Base-by-base conservation (phyloP, 2,329 filamentous ascomycete genomes). In the Coniochaeta prunicola region DNA sequence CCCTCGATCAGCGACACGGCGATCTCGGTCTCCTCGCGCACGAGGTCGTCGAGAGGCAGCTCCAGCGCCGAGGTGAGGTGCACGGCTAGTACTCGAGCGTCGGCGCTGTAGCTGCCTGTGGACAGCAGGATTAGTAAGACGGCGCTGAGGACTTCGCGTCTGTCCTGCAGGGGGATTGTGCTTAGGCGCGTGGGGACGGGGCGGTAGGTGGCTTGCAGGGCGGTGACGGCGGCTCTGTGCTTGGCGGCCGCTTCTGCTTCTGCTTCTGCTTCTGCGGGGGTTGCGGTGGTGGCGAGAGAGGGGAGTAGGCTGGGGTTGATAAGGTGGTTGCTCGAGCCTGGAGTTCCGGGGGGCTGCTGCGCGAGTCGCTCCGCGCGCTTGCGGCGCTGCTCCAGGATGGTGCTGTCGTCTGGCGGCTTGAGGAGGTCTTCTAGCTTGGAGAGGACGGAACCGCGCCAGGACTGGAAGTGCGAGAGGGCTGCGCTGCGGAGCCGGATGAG, bases 391-490 rank as follows among this genome's bases (percentile, higher is more conserved):
- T 74, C 76, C 48, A 74, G 64, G 55, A 81, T 77, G 66, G 77
- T 77, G 60, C 71, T 70, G 34, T 76, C 76, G 58, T 82, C 80
- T 12, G 78, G 71, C 2, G 77, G 74, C 13, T 81, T 76, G 13
- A 86, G 73, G 3, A 91, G 82, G 64, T 93, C 88, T 54, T 85
- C 86, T 0, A 96, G 77, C 50, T 87, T 83, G 19, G 80, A 74
- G n/a, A 92, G 77, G 1, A 93, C 86, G 33, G 84, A 80, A 28
- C 84, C 80, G 60, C 86, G 80, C 92, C 92, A 96, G n/a, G 85
- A 82, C 62, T 91, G 85, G 66, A 92, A 90, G 66, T 90, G 83
- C 48, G 79, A 75, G 13, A 94, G 71, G 1, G 89, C 84, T 5
- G 83, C 83, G 28, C 67, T 70, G 24, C 79, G 74, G 15, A 82